phyloP scores from a whole-genome alignment of 768 basidiomycete genomes.

The Auricularia sp. region DNA sequence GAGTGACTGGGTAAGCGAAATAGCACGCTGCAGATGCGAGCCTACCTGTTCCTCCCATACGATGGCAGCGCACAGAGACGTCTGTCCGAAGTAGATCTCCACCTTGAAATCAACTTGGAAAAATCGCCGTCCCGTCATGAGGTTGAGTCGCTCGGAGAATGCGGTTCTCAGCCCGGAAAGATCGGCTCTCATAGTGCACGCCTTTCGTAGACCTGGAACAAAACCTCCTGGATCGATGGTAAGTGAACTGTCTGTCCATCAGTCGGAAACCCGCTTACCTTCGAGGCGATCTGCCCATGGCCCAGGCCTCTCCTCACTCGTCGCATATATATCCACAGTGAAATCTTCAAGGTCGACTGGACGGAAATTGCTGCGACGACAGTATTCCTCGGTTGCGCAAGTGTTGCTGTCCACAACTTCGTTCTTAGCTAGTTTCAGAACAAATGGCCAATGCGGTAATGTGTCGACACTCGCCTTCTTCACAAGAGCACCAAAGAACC shows the following conservation, averaged over 20 bases:
- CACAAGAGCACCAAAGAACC: conserved; percentile 2
- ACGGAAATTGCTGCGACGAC: too few relatives aligned
- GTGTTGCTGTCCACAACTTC: neutral
- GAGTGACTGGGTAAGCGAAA: too few relatives aligned
- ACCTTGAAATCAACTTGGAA: conserved; percentile 3
- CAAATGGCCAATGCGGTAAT: neutral
- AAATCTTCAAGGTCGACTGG: neutral
- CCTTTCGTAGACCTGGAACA: neutral
- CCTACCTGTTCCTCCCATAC: conserved; percentile 5
- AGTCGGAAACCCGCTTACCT: too few relatives aligned
- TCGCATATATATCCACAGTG: conserved; percentile 1
- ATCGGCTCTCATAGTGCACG: conserved; percentile 6
- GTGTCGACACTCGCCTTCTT: conserved; percentile 1
- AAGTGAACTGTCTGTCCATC: too few relatives aligned
- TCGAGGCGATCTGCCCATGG: neutral
- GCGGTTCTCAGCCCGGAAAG: conserved; percentile 1
- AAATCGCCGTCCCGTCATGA: neutral
- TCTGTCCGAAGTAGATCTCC: conserved; percentile 4
- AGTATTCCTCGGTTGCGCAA: neutral
- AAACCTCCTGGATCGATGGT: neutral
- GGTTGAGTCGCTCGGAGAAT: conserved; percentile 1
- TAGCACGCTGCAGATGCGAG: neutral
- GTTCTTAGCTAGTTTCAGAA: neutral
- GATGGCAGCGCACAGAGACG: neutral
- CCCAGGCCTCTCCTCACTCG: neutral